Conservation (phyloP, 345 rosid species). For the Abelmoschus esculentus region DNA sequence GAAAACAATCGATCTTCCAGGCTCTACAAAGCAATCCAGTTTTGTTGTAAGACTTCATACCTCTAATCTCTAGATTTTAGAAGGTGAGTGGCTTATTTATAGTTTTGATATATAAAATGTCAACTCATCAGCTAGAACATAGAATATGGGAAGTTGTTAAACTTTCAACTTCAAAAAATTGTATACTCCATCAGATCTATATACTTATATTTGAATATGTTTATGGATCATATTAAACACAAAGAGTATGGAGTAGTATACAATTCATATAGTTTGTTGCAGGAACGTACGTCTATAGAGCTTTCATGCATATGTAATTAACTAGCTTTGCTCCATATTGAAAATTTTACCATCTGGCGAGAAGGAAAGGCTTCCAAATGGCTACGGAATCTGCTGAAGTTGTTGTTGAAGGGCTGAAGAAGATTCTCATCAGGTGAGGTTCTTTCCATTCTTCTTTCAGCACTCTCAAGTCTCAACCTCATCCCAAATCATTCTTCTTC, state of each 20-base stretch:
- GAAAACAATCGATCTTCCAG: background rate
- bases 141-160: too few species aligned
- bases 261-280: background rate
- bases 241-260: too few species aligned
- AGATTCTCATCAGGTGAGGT: background rate
- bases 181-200: too few species aligned
- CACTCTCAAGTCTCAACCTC: background rate
- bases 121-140: too few species aligned
- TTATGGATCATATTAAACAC: too few species aligned
- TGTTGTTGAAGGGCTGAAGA: slow-evolving; percentile 6
- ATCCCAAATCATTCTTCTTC: too few species aligned
- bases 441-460: background rate
- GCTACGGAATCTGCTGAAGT: background rate
- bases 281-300: background rate
- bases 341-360: too few species aligned
- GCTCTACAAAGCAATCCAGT: background rate
- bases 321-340: background rate
- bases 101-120: too few species aligned
- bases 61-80: background rate
- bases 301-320: background rate
- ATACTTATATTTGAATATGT: too few species aligned
- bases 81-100: background rate
- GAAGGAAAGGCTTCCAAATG: background rate
- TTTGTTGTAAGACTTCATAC: background rate
- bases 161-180: too few species aligned